A percentile compares a stretch with the other conserved stretches of the same genome.
phyloP scores from a whole-genome alignment of 2,329 filamentous ascomycete species.

The Verticillium dahliae region DNA sequence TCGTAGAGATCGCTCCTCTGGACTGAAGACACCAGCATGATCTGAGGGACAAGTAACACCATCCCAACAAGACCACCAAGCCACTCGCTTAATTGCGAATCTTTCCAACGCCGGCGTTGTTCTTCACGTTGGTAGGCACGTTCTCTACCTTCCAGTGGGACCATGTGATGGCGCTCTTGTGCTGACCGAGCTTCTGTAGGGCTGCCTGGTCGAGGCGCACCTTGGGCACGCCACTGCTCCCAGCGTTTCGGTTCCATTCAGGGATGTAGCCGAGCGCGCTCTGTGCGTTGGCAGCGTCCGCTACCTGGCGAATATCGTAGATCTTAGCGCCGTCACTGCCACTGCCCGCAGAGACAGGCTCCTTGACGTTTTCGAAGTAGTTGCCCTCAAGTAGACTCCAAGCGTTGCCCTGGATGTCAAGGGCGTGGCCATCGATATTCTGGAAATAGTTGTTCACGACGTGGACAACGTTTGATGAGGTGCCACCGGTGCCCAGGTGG shows the following conservation, averaged over 20 bases:
- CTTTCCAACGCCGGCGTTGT: constrained; percentile 17
- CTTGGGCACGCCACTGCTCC: constrained; percentile 9
- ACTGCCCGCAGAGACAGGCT: constrained; percentile 24
- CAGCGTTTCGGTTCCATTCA: constrained; percentile 15
- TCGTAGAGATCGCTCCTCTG: no score
- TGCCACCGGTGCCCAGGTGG: constrained; percentile 18
- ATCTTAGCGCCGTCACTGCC: constrained; percentile 15
- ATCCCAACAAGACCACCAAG: no score
- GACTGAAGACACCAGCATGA: no score
- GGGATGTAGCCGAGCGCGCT: constrained; percentile 14
- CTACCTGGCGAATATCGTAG: constrained; percentile 17
- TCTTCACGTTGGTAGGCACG: constrained; percentile 15
- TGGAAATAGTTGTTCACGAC: constrained; percentile 20
- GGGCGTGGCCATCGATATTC: constrained; percentile 33
- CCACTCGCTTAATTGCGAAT: not conserved
- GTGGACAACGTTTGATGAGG: constrained; percentile 15
- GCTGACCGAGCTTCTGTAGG: constrained; percentile 10
- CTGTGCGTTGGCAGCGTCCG: constrained; percentile 13
- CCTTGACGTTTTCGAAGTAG: constrained; percentile 15
- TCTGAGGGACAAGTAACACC: no score
- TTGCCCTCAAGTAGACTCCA: constrained; percentile 19
- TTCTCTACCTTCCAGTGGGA: constrained; percentile 13
- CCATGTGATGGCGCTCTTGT: constrained; percentile 14
- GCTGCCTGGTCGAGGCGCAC: constrained; percentile 8
- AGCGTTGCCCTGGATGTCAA: constrained; percentile 38